Percentiles rank a stretch among this genome's conserved stretches.
Evolutionary conservation across 2,329 filamentous ascomycete species (phyloP).

Genomic region (Nakataea oryzae): DNA sequence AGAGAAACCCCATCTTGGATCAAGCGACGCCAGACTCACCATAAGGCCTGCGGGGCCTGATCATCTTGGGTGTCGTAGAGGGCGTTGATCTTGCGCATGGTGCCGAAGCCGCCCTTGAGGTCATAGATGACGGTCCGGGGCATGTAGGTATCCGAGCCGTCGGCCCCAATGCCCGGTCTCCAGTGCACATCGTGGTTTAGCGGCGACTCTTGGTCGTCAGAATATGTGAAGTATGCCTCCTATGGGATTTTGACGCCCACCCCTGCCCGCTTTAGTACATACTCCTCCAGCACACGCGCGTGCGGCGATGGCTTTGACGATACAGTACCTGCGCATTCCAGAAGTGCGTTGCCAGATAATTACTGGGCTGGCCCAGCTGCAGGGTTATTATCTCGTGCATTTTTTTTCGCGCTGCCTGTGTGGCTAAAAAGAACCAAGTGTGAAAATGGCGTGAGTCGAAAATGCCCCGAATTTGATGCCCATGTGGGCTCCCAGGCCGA

Average conservation of each 20-base stretch:
- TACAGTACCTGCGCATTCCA: conserved; percentile 77
- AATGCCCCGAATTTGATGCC: neutral
- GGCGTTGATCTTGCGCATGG: conserved; percentile 76
- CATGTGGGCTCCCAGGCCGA: neutral
- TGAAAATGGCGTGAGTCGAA: neutral
- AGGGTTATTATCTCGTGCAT: conserved; percentile 97
- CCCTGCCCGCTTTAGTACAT: neutral
- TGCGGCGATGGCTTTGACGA: neutral
- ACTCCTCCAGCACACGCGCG: neutral
- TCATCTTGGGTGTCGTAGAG: conserved; percentile 56
- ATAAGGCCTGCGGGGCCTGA: conserved; percentile 20
- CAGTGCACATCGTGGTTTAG: conserved; percentile 85
- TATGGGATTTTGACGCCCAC: conserved; percentile 22
- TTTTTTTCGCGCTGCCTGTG: conserved; percentile 1
- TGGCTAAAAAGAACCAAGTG: neutral
- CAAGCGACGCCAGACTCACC: conserved; percentile 17
- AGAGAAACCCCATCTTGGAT: neutral
- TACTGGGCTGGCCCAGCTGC: conserved; percentile 86
- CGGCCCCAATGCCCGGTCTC: conserved; percentile 67
- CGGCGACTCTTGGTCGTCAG: conserved; percentile 50
- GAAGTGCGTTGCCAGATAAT: conserved; percentile 91
- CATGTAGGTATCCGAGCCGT: conserved; percentile 84
- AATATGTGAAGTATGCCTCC: conserved; percentile 97
- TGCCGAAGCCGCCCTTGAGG: conserved; percentile 86
- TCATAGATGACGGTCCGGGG: conserved; percentile 91